Conservation (phyloP, 2,329 filamentous ascomycete genomes). For the Talaromyces sp. region DNA sequence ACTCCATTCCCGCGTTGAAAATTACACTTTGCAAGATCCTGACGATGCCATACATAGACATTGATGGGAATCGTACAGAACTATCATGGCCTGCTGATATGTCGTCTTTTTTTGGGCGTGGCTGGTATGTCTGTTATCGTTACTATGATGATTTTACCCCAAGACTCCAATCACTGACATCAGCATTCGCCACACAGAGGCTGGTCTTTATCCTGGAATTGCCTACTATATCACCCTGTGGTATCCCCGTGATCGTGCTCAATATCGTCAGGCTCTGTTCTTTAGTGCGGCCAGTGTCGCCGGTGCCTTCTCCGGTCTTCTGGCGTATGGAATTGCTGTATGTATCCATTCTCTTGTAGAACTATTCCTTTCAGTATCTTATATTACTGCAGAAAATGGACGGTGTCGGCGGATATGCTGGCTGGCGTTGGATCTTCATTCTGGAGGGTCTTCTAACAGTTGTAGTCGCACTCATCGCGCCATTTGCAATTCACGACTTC, state of each 20-base stretch:
- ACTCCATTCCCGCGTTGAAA: neutral
- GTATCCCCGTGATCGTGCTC: constrained; percentile 57
- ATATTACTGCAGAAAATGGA: constrained; percentile 43
- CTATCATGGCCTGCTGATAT: constrained; percentile 48
- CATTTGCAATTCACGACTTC: constrained; percentile 47
- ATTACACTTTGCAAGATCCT: neutral
- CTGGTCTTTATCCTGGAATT: constrained; percentile 45
- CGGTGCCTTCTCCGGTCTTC: constrained; percentile 71
- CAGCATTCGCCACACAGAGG: constrained; percentile 31
- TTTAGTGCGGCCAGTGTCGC: constrained; percentile 62
- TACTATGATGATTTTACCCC: neutral
- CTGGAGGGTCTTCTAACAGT: constrained; percentile 49
- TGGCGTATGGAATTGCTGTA: constrained; percentile 63
- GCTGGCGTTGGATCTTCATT: constrained; percentile 53
- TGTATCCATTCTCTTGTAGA: constrained; percentile 39
- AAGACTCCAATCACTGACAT: neutral
- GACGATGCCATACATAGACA: constrained; percentile 21
- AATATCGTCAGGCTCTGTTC: constrained; percentile 57
- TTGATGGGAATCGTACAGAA: constrained; percentile 45
- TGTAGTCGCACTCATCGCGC: constrained; percentile 41
- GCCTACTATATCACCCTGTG: constrained; percentile 56
- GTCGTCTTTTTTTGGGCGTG: constrained; percentile 48
- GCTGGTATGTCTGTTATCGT: constrained; percentile 21
- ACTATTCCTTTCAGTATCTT: neutral
- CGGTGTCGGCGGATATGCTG: constrained; percentile 45